phyloP scores from a whole-genome alignment of 331 rosid species.

The Stylosanthes scabra region DNA sequence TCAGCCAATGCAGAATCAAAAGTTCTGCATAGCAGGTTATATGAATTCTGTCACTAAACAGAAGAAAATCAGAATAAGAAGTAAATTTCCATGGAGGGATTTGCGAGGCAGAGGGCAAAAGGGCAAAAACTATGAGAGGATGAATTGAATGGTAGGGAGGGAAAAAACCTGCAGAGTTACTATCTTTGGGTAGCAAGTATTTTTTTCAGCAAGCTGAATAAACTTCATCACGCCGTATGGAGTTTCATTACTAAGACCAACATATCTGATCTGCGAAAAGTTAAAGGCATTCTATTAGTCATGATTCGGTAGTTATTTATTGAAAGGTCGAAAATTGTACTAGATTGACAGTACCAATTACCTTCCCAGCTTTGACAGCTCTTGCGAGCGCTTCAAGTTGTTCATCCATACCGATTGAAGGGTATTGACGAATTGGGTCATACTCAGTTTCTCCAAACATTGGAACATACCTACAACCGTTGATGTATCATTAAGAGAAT shows the following conservation, averaged over 20 bases:
- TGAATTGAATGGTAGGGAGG: slow-evolving; percentile 18
- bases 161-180: slow-evolving; percentile 81
- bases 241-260: slow-evolving; percentile 94
- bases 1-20: slow-evolving; percentile 91
- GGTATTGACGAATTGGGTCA: slow-evolving; percentile 67
- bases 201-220: slow-evolving; percentile 67
- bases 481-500: slow-evolving; percentile 28
- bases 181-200: slow-evolving; percentile 55
- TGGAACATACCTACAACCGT: slow-evolving; percentile 74
- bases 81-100: slow-evolving; percentile 10
- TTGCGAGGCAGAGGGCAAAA: background rate
- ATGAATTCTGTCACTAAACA: slow-evolving; percentile 71
- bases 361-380: slow-evolving; percentile 84
- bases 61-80: slow-evolving; percentile 37
- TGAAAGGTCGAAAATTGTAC: slow-evolving; percentile 25
- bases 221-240: slow-evolving; percentile 96
- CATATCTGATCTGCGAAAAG: slow-evolving; percentile 70
- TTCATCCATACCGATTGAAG: slow-evolving; percentile 68
- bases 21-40: slow-evolving; percentile 81
- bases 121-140: slow-evolving; percentile 11
- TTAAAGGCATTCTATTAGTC: slow-evolving; percentile 15
- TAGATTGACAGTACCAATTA: slow-evolving; percentile 32
- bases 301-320: background rate
- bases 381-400: slow-evolving; percentile 78
- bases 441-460: slow-evolving; percentile 94